Base-by-base conservation (phyloP, 2,329 filamentous ascomycete species). In the Talaromyces sp. region DNA sequence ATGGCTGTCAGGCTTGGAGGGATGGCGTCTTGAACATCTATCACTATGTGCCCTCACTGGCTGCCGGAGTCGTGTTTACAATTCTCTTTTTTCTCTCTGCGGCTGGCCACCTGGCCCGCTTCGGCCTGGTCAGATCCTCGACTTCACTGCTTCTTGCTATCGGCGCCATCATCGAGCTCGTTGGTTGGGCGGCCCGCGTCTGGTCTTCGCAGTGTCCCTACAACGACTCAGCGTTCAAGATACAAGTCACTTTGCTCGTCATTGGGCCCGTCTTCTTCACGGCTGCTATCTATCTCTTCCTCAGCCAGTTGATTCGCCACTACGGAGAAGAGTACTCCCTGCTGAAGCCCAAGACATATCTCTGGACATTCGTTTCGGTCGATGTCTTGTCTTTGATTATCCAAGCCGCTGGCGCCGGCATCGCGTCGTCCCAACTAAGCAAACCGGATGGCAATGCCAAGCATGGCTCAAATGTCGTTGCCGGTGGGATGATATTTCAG, bases 401-500 rank as follows among this genome's bases (percentile, higher is more conserved):
- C 31, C 82, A 84, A 69, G 82, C 80, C 28, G 73, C 77, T 6
- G 82, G 82, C 25, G 82, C 82, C 33, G 81, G 78, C 31, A 64
- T 83, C 17, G 78, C 78, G n/a, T 75, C 75, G 22, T 64, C 53
- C 19, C 70, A 64, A 59, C 79, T 80, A 1, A 76, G 77, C 22
- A 63, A 74, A 1, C 73, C 75, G 8, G 64, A 67, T 25, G 81
- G 81, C 28, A 63, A 73, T 50, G 81, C 78, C 61, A 64, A 75
- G 17, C 69, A 69, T 10, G 80, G 78, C 35, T 78, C 80, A 39
- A 64, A 80, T 63, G 70, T 80, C 57, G 77, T 80, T 65, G 74
- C 81, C 41, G 78, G 77, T 1, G 83, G 84, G 9, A 79, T 86
- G n/a, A 73, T 79, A 13, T 76, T 85, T 54, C 84, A 86, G 64